phyloP scores from a whole-genome alignment of 1,284 basidiomycete species.

The Ganoderma lingzhi region DNA sequence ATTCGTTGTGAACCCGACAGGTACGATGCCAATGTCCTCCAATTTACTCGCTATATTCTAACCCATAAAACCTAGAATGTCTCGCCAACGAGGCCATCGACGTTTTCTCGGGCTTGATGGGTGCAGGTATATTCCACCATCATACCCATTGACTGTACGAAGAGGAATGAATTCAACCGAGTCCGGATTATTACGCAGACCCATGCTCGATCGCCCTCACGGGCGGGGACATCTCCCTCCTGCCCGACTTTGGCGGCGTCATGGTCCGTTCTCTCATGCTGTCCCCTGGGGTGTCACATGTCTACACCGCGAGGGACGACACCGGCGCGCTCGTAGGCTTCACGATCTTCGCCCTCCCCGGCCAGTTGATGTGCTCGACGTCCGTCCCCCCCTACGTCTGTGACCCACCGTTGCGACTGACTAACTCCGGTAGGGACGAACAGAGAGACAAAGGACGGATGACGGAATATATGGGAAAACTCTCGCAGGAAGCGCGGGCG shows the following conservation, averaged over 20 bases:
- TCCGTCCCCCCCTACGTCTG: background rate
- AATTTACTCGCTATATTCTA: background rate
- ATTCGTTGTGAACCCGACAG: constrained; percentile 8
- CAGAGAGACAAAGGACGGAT: constrained; percentile 25
- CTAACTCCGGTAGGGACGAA: constrained; percentile 20
- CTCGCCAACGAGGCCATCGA: constrained; percentile 23
- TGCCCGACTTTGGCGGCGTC: constrained; percentile 18
- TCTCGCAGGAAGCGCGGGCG: constrained; percentile 26
- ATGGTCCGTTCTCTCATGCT: constrained; percentile 30
- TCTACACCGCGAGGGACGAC: constrained; percentile 29
- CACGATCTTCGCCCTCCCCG: constrained; percentile 24
- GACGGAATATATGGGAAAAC: constrained; percentile 20
- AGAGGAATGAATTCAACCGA: background rate
- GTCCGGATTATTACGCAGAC: constrained; percentile 17
- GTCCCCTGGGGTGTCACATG: constrained; percentile 18
- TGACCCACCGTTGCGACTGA: background rate
- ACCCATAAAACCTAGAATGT: background rate
- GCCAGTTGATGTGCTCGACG: constrained; percentile 26
- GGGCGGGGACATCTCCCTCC: constrained; percentile 23
- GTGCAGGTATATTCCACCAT: constrained; percentile 12
- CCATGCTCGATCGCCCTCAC: constrained; percentile 29
- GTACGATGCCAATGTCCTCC: background rate
- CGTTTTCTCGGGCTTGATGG: constrained; percentile 26
- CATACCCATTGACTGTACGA: background rate
- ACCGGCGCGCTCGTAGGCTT: constrained; percentile 25